Evolutionary conservation across 495 filamentous ascomycete genomes (phyloP), one percentile per base, ranked within the genome.

Genomic region (Lophiotrema nucula): DNA sequence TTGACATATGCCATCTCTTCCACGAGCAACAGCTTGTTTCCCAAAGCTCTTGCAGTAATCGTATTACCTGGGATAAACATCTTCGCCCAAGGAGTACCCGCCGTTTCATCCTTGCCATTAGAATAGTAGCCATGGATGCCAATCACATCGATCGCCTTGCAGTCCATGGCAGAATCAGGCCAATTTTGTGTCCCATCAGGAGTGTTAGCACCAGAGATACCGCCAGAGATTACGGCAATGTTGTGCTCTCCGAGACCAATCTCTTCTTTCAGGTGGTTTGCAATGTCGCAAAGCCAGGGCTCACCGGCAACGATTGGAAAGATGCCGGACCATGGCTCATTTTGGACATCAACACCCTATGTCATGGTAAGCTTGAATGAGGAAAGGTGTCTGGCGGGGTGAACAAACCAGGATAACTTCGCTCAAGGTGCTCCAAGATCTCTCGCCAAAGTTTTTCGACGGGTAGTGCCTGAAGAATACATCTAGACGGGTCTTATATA

Each of bases 341-440:
- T 66, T 27, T 66, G 63, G 22, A 66, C 21, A 33, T 66, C 63
- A 12, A 66, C 63, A 3, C 63, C 63, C 63, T 65, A 31, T n/a
- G 10, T 6, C 16, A 16, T 3, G 22, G 33, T 56, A 8, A 57
- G 43, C 33, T 5, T 31, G 11, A 45, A 16, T 22, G 28, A 16
- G 18, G 50, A 0, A 24, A 10, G 41, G 13, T 8, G 10, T 28
- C 45, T 54, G 24, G 24, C n/a, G n/a, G n/a, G n/a, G n/a, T n/a
- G n/a, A 19, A 65, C 47, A 18, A 19, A 65, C 62, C 51, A 66
- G 23, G 37, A 66, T 66, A 24, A 62, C 43, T 21, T 58, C 31
- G n/a, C 47, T 62, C 35, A 66, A 35, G 15, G 44, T 47, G 23
- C 41, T 47, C 63, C 63, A 66, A 2, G 52, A 31, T 2, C 15